A percentile compares a stretch with the other conserved stretches of the same genome.
phyloP scores from a whole-genome alignment of 2,329 filamentous ascomycete species.

The Pyricularia grisea region DNA sequence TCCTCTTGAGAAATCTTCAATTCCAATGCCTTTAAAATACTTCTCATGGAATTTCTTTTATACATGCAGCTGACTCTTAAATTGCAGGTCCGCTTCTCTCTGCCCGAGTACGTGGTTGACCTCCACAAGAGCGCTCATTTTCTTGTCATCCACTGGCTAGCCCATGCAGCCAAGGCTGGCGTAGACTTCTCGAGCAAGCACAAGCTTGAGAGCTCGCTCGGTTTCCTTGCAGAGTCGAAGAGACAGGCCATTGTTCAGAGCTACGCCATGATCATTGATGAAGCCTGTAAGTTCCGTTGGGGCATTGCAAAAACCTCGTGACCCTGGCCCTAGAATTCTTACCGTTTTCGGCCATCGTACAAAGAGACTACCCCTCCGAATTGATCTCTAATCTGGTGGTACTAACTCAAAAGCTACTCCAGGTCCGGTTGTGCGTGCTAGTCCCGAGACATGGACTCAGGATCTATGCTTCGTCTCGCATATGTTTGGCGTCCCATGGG shows the following conservation, averaged over 20 bases:
- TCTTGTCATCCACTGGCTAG: background rate
- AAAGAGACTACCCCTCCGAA: background rate
- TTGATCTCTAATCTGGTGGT: background rate
- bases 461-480: constrained; percentile 2
- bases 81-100: background rate
- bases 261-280: background rate
- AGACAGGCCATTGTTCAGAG: background rate
- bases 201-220: background rate
- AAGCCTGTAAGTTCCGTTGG: background rate
- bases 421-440: background rate
- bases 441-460: background rate
- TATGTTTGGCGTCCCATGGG: background rate
- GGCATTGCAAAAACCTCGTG: background rate
- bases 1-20: too few species aligned
- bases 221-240: background rate
- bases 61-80: background rate
- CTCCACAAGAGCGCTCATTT: background rate
- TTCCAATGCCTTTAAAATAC: too few species aligned
- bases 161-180: background rate
- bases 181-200: background rate
- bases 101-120: background rate
- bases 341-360: background rate
- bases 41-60: background rate
- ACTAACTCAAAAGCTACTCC: background rate
- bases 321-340: background rate